Base-by-base conservation (phyloP, 192 early-diverging fungal species). In the Umbelopsis vinacea region DNA sequence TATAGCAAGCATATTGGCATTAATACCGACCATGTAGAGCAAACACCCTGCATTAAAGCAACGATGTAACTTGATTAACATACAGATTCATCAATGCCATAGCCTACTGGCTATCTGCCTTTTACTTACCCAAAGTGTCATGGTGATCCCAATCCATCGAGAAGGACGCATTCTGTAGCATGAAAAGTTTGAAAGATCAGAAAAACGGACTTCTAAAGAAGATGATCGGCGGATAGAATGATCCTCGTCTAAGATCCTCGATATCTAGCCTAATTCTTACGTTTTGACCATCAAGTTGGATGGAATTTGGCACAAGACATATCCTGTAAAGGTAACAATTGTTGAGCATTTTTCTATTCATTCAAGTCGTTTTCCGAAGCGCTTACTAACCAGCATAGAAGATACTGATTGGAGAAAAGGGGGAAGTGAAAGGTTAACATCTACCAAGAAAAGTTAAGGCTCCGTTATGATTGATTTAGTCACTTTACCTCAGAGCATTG, bases 81-180 rank as follows among this genome's bases (percentile, higher is more conserved):
- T 10, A 43, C 29, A 43, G 70, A 2, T n/a, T 2, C 15, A 54
- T 8, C 24, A 4, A 43, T 45, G 2, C 3, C 35, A 70, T 63
- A 35, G 35, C 15, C 5, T 40, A 10, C 33, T 4, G 54, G 19
- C 12, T 57, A 33, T 15, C 15, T 11, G 37, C 38, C 22, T 9
- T 52, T 76, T 71, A 70, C 75, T 68, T 14, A 70, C 75, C 76
- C 76, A 77, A 38, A 77, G 11, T 11, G 69, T 66, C 76, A 77
- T 77, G 17, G 76, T 77, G 26, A 46, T 35, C 29, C 70, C 60
- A 63, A 77, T 77, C 70, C 57, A 77, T 12, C 67, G 52, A 4
- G 76, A 77, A 35, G 76, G 76, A 26, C 67, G 43, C 37, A 77
- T 43, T 70, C 71, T 57, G 40, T 43, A 6, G 40, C 11, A 29